Conservation (phyloP, 164 flowering plant species). For the Macadamia tetraphylla region DNA sequence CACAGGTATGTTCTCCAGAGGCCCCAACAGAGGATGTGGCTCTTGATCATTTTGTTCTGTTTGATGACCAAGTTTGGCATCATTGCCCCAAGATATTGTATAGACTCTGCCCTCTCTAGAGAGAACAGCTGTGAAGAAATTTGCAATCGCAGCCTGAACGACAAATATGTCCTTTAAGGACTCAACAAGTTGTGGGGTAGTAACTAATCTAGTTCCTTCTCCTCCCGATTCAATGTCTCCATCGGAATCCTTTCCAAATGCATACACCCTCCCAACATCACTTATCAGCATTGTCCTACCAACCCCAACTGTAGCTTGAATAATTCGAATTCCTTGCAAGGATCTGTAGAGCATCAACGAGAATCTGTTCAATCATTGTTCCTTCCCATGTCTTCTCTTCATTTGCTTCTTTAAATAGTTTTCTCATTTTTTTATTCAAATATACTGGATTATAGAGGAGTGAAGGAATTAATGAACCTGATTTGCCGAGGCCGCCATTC, state of each 20-base stretch:
- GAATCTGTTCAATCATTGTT: constrained; percentile 4
- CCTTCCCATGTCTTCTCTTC: neutral
- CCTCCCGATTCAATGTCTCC: constrained; percentile 75
- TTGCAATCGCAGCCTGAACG: constrained; percentile 95
- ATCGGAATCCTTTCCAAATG: constrained; percentile 88
- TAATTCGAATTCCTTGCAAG: constrained; percentile 81
- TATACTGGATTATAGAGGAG: neutral
- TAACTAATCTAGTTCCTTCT: constrained; percentile 59
- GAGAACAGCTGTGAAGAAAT: constrained; percentile 88
- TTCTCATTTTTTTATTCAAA: constrained; percentile 3
- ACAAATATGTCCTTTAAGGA: constrained; percentile 81
- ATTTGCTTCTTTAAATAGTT: neutral
- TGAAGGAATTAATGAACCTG: constrained; percentile 44
- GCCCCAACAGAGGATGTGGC: constrained; percentile 75
- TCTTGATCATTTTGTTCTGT: constrained; percentile 73
- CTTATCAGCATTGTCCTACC: constrained; percentile 93
- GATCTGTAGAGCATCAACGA: constrained; percentile 49
- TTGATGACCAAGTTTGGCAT: constrained; percentile 79
- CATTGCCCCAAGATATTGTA: constrained; percentile 96
- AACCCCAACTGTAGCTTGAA: constrained; percentile 92
- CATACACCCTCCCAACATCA: constrained; percentile 78
- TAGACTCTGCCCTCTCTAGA: constrained; percentile 96
- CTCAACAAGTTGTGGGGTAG: constrained; percentile 67
- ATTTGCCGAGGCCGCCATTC: constrained; percentile 72
- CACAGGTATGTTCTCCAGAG: constrained; percentile 80